Evolutionary conservation across 176 grass and related monocot species (phyloP), one percentile per base, ranked within the genome.

Genomic region (Oryza glaberrima): DNA sequence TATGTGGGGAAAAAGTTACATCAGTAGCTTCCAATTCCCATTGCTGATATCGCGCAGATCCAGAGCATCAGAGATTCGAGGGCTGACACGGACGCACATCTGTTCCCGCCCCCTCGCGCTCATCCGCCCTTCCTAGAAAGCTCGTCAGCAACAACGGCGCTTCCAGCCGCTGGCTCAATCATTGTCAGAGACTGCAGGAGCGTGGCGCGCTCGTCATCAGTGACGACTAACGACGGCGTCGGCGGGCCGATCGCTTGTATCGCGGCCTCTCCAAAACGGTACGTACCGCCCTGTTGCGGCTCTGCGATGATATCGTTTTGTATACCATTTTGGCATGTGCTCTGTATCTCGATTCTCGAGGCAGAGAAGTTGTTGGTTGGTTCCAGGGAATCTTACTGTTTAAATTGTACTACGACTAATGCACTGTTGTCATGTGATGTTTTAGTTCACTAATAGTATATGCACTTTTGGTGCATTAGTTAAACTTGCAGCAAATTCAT

Each of bases 171-270:
- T 7, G 40, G 35, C 35, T 16, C 14, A 6, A 45, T 40, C 38
- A 36, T 36, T 36, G 35, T 71, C 19, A 12, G 69, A 12, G 45
- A 47, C 12, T 49, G 69, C 19, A 72, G 22, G 71, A 44, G 4
- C 72, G 71, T 10, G 51, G 12, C 16, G 52, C 76, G 1, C 73
- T 65, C 68, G 68, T 79, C 68, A 86, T 13, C 41, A 52, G 20
- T 66, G 84, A 79, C 76, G 84, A 26, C n/a, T 3, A 48, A 9
- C 32, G 47, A 49, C 47, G 46, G 7, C 1, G 35, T 36, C 35
- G 35, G 7, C 38, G 38, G 38, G 38, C 28, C 30, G 41, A 74
- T 79, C 58, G 16, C 11, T 20, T 28, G 56, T 22, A 25, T 10
- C 70, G 5, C 41, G 41, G 34, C 9, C 17, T 44, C 43, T 44